Evolutionary conservation across 2,329 filamentous ascomycete genomes (phyloP), one percentile per base, ranked within the genome.

Genomic region (Exophiala sp.): DNA sequence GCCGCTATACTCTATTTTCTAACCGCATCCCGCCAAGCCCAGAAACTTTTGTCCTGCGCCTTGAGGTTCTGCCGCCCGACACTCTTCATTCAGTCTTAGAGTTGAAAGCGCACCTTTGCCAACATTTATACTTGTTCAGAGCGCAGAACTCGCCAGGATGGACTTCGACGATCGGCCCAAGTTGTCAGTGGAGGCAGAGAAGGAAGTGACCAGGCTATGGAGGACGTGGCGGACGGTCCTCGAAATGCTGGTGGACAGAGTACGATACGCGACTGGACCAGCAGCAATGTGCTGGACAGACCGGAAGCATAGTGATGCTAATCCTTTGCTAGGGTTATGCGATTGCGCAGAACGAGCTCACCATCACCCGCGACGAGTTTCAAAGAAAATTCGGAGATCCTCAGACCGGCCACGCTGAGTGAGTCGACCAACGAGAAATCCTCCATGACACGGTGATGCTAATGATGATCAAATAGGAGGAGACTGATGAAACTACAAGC

Each of bases 221-320:
- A 86, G 91, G 69, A 88, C 90, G 62, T 94, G 88, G 81, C 82
- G 83, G 70, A 98, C 93, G 7, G 83, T 89, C 42, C 88, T 95
- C 70, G 88, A 98, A 77, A 95, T 98, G 91, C 85, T 93, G 62
- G 77, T 80, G 55, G 93, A 97, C 69, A 76, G 91, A 68, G 90
- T 95, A 80, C 63, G 85, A 18, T 16, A 40, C 16, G 3, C 16
- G 22, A 30, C 21, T n/a, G n/a, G n/a, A n/a, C 8, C 10, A 41
- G 19, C 48, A 23, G 14, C 30, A 21, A 45, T 35, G 24, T 16
- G 14, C 9, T 41, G 8, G 19, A n/a, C 18, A 37, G 34, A 19
- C 14, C 24, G 38, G 23, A 18, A 8, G 21, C 35, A 11, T 38
- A 45, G 13, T 22, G 13, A 18, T 39, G 35, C 40, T 55, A 29